Evolutionary conservation across 129 eudicot genomes (phyloP).

Genomic region (Daucus carota): DH1_v3.0 NC_030382.2:33301001-33301500

Average conservation of each 20-base stretch:
- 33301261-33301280: neutral
- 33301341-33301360: neutral
- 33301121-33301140: slow-evolving; percentile 46
- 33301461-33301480: neutral
- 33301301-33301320: neutral
- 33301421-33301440: neutral
- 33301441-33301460: neutral
- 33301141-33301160: slow-evolving; percentile 16
- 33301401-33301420: neutral
- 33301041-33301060: slow-evolving; percentile 99
- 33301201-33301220: neutral
- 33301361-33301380: neutral
- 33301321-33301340: neutral
- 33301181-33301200: slow-evolving; percentile 10
- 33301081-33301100: slow-evolving; percentile 93
- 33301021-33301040: slow-evolving; percentile 99
- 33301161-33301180: neutral
- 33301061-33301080: slow-evolving; percentile 98
- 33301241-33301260: neutral
- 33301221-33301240: neutral
- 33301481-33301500: neutral
- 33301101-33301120: slow-evolving; percentile 96
- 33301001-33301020: slow-evolving; percentile 71
- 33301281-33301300: neutral
- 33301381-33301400: neutral